Percentiles rank a stretch among this genome's conserved stretches.
Conservation (phyloP, 2,329 filamentous ascomycete species). For the Alternaria triticimaculans region DNA sequence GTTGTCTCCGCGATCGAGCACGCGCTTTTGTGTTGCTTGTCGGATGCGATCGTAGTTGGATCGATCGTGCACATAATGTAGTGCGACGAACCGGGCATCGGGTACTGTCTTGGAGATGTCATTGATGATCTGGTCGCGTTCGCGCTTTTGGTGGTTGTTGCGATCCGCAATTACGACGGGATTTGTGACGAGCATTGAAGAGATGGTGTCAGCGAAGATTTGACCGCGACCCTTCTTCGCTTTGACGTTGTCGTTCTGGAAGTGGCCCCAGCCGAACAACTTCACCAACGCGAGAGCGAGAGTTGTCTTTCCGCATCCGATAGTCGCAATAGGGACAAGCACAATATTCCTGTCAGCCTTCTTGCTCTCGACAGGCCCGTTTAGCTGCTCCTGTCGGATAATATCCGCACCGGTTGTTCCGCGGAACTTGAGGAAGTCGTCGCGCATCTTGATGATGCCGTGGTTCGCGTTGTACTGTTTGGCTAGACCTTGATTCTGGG, state of each 20-base stretch:
- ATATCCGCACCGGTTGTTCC: constrained; percentile 89
- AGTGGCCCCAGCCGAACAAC: constrained; percentile 88
- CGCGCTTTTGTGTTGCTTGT: constrained; percentile 75
- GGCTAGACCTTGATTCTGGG: constrained; percentile 69
- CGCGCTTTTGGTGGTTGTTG: constrained; percentile 89
- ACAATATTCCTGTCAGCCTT: constrained; percentile 73
- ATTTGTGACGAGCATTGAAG: constrained; percentile 67
- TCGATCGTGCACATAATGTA: constrained; percentile 84
- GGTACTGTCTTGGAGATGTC: constrained; percentile 71
- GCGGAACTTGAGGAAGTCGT: constrained; percentile 84
- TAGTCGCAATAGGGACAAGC: constrained; percentile 88
- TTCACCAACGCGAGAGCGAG: constrained; percentile 80
- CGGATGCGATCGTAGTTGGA: constrained; percentile 73
- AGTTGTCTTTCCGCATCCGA: constrained; percentile 97
- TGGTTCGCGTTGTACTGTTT: constrained; percentile 85
- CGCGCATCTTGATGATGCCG: constrained; percentile 88
- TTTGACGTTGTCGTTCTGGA: constrained; percentile 96
- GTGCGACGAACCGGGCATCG: constrained; percentile 76
- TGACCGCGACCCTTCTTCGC: constrained; percentile 76
- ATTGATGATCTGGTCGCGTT: constrained; percentile 84
- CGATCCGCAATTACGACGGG: constrained; percentile 87
- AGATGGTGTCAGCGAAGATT: constrained; percentile 75
- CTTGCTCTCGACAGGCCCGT: constrained; percentile 57
- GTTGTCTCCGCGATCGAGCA: constrained; percentile 88
- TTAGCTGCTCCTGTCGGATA: constrained; percentile 73